Evolutionary conservation across 148 eudicot genomes (phyloP).

Genomic region (Diospyros kaki): DNA sequence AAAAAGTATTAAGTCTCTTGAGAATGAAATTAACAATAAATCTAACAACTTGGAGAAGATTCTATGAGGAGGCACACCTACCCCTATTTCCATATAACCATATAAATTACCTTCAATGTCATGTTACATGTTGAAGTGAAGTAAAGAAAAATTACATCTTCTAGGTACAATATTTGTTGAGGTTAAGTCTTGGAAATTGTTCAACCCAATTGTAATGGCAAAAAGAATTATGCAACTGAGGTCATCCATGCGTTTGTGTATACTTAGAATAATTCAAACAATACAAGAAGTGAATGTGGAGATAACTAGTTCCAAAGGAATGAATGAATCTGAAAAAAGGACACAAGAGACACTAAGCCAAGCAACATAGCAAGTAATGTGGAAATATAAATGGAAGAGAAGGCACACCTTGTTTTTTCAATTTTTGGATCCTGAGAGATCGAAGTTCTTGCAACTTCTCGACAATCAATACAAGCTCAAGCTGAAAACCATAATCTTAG

Average conservation of each 20-base stretch:
- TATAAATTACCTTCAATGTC: neutral
- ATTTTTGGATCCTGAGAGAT: constrained; percentile 78
- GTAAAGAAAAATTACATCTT: neutral
- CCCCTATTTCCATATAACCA: neutral
- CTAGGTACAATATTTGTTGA: neutral
- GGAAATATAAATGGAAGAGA: neutral
- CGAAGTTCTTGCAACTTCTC: constrained; percentile 98
- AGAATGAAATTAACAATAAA: neutral
- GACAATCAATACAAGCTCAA: constrained; percentile 85
- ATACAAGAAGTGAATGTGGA: neutral
- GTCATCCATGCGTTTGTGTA: neutral
- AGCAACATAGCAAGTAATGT: neutral
- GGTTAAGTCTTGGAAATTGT: neutral
- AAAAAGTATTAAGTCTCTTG: neutral
- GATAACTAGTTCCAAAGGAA: neutral
- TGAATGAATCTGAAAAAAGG: neutral
- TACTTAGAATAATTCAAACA: neutral
- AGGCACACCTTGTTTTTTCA: constrained; percentile 84
- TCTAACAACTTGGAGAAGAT: neutral
- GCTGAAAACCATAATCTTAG: constrained; percentile 44
- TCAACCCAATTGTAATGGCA: neutral
- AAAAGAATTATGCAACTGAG: neutral
- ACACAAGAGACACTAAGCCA: neutral
- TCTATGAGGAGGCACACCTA: constrained; percentile 5
- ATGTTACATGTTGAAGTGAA: neutral